Conservation (phyloP, 2,329 filamentous ascomycete species). For the Dactylellina parvicollis region DNA sequence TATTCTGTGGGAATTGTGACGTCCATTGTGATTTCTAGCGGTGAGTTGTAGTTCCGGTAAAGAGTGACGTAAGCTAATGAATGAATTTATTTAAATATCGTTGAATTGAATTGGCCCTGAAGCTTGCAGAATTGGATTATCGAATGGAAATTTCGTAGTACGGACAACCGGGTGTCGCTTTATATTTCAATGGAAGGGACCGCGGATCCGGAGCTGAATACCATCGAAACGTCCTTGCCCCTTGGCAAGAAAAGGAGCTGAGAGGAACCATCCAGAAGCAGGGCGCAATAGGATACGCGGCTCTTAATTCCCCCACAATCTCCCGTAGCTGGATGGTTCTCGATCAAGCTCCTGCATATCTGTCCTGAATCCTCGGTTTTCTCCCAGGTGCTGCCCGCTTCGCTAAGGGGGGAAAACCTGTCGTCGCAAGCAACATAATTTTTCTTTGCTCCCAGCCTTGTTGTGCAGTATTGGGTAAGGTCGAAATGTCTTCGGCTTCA, state of each 20-base stretch:
- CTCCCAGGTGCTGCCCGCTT: not conserved
- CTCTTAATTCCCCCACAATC: not conserved
- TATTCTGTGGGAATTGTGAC: conserved; percentile 36
- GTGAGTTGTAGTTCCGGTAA: not conserved
- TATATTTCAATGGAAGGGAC: conserved; percentile 3
- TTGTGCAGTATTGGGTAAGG: not conserved
- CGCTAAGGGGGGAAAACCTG: not conserved
- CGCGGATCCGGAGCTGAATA: not conserved
- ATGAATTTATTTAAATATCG: too few relatives aligned
- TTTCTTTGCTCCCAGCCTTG: too few relatives aligned
- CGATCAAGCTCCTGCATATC: not conserved
- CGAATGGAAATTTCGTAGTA: not conserved
- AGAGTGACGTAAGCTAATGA: not conserved
- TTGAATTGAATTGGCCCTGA: not conserved
- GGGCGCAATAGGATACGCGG: not conserved
- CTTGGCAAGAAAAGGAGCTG: not conserved
- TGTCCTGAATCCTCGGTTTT: too few relatives aligned
- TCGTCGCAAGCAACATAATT: not conserved
- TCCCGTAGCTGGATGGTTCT: not conserved
- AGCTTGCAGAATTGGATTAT: not conserved
- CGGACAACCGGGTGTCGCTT: conserved; percentile 1
- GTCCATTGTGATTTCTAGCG: conserved; percentile 26
- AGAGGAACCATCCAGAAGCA: conserved; percentile 27
- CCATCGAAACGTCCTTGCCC: not conserved
- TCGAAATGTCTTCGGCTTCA: not conserved